Evolutionary conservation across 1,139 yeast genomes (phyloP), one percentile per base, ranked within the genome.

Genomic region (Pichia sp.): DNA sequence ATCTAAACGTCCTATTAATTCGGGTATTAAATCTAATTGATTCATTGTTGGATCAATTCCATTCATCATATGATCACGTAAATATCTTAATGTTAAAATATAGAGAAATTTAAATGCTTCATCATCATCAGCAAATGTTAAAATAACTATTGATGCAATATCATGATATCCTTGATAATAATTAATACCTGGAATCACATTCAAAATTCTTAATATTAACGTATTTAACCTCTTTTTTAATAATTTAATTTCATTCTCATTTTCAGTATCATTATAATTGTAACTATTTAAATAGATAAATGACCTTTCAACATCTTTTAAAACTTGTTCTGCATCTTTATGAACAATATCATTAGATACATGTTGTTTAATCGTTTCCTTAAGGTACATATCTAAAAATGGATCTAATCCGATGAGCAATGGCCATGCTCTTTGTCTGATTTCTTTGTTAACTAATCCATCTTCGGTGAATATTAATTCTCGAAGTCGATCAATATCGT

Each of bases 151-250:
- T 41, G 86, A 75, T 2, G 89, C 90, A 32, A 90, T 69, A 58
- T 92, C 97, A 64, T 92, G 97, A 60, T 76, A 87, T 0, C 98
- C 98, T 64, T 92, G 98, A 60, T 87, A 92, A 62, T 92, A 92
- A 48, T 77, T 69, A 38, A 90, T 67, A 9, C 63, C 56, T 0
- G 90, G 90, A 55, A 82, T 70, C 30, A 70, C 71, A 30, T 87
- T 63, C 25, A 92, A 67, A 2, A 87, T 68, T 26, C 70, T 67
- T 11, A 74, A 63, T 8, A 89, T 75, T 29, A 85, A 56, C 12
- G 63, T 64, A 10, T 65, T 63, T 33, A 87, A 66, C 25, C 72
- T 58, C 6, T 60, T 60, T 53, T 77, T 73, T 47, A 71, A 54
- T 4, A 38, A 20, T 5, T 24, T 29, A 28, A 47, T 4, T 30